Conservation (phyloP, 78 protist species). For the slime mould (Dictyostelium discoideum) region dicty_2.7 NC_007088.5:3235501-3236000, state of each 20-base stretch:
- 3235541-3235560: conserved; percentile 15
- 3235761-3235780: background rate
- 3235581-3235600: background rate
- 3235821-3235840: conserved; percentile 31
- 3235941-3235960: background rate
- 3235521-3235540: conserved; percentile 10
- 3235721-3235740: conserved; percentile 62
- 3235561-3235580: conserved; percentile 22
- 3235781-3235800: conserved; percentile 1
- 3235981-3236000: conserved; percentile 59
- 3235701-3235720: conserved; percentile 46
- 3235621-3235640: conserved; percentile 12
- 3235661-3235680: background rate
- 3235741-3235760: conserved; percentile 21
- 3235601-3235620: conserved; percentile 36
- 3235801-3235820: conserved; percentile 38
- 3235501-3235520: conserved; percentile 23
- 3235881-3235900: conserved; percentile 48
- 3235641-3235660: conserved; percentile 43
- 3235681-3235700: conserved; percentile 65
- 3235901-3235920: background rate
- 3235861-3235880: conserved; percentile 22
- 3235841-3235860: conserved; percentile 3
- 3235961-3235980: conserved; percentile 44
- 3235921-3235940: conserved; percentile 29